Evolutionary conservation across 2,329 filamentous ascomycete species (phyloP).

Genomic region (Aspergillus sp.): DNA sequence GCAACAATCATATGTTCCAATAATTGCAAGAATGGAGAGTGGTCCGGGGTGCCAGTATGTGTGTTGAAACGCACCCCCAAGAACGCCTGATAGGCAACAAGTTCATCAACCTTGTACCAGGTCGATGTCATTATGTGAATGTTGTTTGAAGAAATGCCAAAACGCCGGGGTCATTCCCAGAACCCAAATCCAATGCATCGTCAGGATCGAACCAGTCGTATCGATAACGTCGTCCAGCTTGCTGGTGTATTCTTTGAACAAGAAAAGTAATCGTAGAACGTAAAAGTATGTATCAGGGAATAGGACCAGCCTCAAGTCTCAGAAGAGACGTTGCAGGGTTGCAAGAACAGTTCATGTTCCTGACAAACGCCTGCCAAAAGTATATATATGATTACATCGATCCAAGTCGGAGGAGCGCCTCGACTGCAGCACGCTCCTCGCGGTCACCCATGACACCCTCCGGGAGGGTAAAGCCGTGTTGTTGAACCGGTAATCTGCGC

Average conservation of each 20-base stretch:
- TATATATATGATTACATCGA: constrained; percentile 45
- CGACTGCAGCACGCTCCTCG: constrained; percentile 52
- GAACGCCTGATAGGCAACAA: constrained; percentile 2
- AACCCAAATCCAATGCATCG: constrained; percentile 24
- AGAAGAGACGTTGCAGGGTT: constrained; percentile 11
- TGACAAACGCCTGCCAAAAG: constrained; percentile 27
- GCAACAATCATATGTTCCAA: neutral
- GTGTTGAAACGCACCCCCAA: neutral
- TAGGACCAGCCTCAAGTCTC: constrained; percentile 18
- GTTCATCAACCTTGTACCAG: neutral
- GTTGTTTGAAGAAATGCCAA: constrained; percentile 3
- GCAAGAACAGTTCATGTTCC: constrained; percentile 11
- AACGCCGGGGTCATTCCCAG: constrained; percentile 19
- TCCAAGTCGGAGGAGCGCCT: constrained; percentile 51
- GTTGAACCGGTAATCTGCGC: constrained; percentile 36
- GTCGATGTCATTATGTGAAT: constrained; percentile 8
- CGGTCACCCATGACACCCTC: constrained; percentile 38
- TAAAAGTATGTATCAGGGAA: constrained; percentile 15
- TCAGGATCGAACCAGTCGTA: constrained; percentile 26
- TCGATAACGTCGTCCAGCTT: constrained; percentile 15
- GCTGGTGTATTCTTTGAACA: constrained; percentile 14
- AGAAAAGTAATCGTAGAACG: constrained; percentile 16
- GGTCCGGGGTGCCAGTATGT: neutral
- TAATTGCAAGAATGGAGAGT: constrained; percentile 5
- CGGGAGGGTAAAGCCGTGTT: constrained; percentile 34